Base-by-base conservation (phyloP, 2,329 filamentous ascomycete genomes). In the Chaetothyriales sp. region DNA sequence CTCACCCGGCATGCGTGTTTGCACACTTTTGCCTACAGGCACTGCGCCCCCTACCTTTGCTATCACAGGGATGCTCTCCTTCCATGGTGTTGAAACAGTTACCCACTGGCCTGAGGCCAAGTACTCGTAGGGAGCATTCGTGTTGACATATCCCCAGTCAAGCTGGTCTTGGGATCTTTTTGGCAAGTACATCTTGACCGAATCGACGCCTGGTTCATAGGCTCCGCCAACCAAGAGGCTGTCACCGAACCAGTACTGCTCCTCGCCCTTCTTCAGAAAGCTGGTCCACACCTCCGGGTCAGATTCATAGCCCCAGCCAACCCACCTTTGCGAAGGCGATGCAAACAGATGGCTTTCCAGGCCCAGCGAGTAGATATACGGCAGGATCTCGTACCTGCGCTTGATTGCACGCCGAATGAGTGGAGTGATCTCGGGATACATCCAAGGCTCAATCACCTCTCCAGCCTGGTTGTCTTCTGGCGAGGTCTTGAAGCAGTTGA, bases 401-500 rank as follows among this genome's bases (percentile, higher is more conserved):
- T 80, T 80, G 63, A 87, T 84, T 1, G 80, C 73, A 49, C 73
- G 73, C 15, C 83, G 75, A 12, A 86, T 70, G 1, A 81, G 65
- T 0, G 75, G 76, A 0, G 80, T 79, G 25, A 80, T 79, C 36
- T 80, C 75, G 0, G 81, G 79, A 60, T 86, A 83, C 80, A 86
- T 85, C 80, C 81, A 86, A 0, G 83, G 83, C 66, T 86, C 82
- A 52, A 86, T 86, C 0, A 86, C 81, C 36, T 84, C 82, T 6
- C 83, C 83, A 20, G 84, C 72, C 0, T 71, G 70, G 59, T 80
- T 85, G 64, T 86, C 79, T 0, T 75, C 68, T 0, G 76, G 73
- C 0, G 75, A 77, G 0, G 83, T 86, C 67, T 86, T 86, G 75
- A 82, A 86, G 65, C 83, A 86, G 65, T 86, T 86, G 68, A 86